Base-by-base conservation (phyloP, 352 stramenopile genomes). In the Blastocystis sp. region DNA sequence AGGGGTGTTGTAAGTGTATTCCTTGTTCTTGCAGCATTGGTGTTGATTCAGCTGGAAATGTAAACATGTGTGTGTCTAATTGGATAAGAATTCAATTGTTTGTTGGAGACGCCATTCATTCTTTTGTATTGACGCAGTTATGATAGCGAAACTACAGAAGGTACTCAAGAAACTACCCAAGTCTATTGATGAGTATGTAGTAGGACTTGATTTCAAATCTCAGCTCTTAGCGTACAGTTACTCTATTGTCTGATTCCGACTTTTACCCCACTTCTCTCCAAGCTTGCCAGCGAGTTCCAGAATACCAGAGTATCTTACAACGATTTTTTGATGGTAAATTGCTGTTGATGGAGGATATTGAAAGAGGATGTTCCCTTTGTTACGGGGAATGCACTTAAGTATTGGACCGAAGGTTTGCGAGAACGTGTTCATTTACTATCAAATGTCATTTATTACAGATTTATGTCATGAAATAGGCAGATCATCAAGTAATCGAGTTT, bases 341-440 rank as follows among this genome's bases (percentile, higher is more conserved):
- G 7, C 3, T 43, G 4, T 43, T 32, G 35, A 35, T 80, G 12
- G 6, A 12, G 46, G 6, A 61, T 61, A 16, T 49, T 35, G 9
- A 46, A 46, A 80, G 67, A 39, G 51, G 67, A 80, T 58, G 11
- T 80, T 61, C 67, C 67, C 6, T 80, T 80, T 39, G 51, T 80
- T 21, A 46, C 24, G 3, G 9, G 35, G 19, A 63, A n/a, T 12
- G 29, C 67, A 29, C 24, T 32, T 1, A n/a, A 43, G 9, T 80
- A 29, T 56, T 49, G 43, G 32, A 37, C 14, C 3, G 51, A 52
- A 59, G 35, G n/a, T 4, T 19, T 80, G 0, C 59, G 12, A 2
- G 59, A 59, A 29, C 43, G 51, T 14, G 46, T 46, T 19, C 24
- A 63, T 19, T 58, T 29, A 3, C 21, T 59, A 7, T 9, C 42